These are phyloP conservation scores for Halophytophthora polymorphica DNA, from an alignment of 352 stramenopile species.

Conservation along the genomic window DNA sequence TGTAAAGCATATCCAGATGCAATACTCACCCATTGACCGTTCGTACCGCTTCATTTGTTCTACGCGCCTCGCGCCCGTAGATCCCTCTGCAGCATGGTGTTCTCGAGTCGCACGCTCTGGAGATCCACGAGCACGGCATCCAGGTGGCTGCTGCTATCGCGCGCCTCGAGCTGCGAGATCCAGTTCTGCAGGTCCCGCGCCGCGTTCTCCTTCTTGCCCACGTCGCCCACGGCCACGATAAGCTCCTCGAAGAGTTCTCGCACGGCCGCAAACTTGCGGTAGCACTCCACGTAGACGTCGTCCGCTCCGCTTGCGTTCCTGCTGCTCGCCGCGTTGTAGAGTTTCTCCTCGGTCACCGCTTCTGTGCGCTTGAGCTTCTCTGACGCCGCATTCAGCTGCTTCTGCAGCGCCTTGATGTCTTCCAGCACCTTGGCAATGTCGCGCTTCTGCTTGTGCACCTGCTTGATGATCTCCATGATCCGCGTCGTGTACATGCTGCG, in stretches of 20 bases:
- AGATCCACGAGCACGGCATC: constrained; percentile 75
- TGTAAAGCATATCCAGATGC: not conserved
- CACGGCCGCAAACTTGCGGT: constrained; percentile 80
- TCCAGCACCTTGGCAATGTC: constrained; percentile 82
- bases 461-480: constrained; percentile 91
- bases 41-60: not conserved
- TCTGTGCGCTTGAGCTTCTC: constrained; percentile 85
- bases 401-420: constrained; percentile 75
- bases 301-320: constrained; percentile 26
- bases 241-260: constrained; percentile 84
- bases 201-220: constrained; percentile 77
- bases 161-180: constrained; percentile 75
- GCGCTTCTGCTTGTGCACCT: constrained; percentile 87
- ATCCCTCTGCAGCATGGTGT: constrained; percentile 51
- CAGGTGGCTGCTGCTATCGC: constrained; percentile 65
- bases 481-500: constrained; percentile 84
- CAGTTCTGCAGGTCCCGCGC: constrained; percentile 78
- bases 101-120: constrained; percentile 65
- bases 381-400: constrained; percentile 69
- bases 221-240: constrained; percentile 54
- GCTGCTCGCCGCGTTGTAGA: constrained; percentile 65
- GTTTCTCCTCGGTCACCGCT: constrained; percentile 76
- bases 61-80: constrained; percentile 25
- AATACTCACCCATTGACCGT: not conserved
- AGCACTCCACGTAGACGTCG: constrained; percentile 71